Conservation (phyloP, 371 early-diverging fungal genomes). For the Homolaphlyctis polyrhiza region DNA sequence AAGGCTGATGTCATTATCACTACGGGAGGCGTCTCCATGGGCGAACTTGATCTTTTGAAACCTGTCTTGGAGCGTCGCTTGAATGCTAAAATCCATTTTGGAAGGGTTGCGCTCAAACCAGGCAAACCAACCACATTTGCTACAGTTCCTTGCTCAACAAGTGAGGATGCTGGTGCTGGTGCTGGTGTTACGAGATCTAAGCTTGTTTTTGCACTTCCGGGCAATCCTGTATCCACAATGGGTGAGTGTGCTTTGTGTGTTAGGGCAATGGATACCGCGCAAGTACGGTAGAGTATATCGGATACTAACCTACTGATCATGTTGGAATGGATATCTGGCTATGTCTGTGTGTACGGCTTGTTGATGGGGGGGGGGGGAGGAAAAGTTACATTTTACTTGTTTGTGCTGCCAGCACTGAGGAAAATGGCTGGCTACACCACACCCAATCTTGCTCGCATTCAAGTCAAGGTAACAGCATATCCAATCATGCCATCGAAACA, state of each 20-base stretch:
- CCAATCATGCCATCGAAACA: not conserved
- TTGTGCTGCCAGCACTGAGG: constrained; percentile 79
- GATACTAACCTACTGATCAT: too few relatives aligned
- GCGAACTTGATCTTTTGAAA: constrained; percentile 86
- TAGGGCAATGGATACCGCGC: too few relatives aligned
- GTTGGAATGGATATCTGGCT: too few relatives aligned
- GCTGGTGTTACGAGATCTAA: constrained; percentile 18
- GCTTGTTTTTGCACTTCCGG: constrained; percentile 83
- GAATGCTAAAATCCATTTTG: constrained; percentile 76
- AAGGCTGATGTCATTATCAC: constrained; percentile 75
- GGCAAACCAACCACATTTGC: constrained; percentile 43
- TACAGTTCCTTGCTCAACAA: not conserved
- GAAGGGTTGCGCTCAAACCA: constrained; percentile 88
- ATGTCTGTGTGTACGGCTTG: too few relatives aligned
- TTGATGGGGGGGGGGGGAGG: too few relatives aligned
- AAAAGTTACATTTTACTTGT: constrained; percentile 80
- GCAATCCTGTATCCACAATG: constrained; percentile 88
- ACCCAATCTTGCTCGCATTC: constrained; percentile 42
- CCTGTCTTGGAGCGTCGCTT: constrained; percentile 72
- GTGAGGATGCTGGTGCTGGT: not conserved
- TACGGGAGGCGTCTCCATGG: constrained; percentile 95
- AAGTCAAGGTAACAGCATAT: constrained; percentile 52
- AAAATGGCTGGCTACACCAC: constrained; percentile 61
- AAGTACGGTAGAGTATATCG: too few relatives aligned
- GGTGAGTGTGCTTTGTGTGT: constrained; percentile 12